Evolutionary conservation across 2,329 filamentous ascomycete genomes (phyloP), one percentile per base, ranked within the genome.

Genomic region (Diaporthe helianthi): DNA sequence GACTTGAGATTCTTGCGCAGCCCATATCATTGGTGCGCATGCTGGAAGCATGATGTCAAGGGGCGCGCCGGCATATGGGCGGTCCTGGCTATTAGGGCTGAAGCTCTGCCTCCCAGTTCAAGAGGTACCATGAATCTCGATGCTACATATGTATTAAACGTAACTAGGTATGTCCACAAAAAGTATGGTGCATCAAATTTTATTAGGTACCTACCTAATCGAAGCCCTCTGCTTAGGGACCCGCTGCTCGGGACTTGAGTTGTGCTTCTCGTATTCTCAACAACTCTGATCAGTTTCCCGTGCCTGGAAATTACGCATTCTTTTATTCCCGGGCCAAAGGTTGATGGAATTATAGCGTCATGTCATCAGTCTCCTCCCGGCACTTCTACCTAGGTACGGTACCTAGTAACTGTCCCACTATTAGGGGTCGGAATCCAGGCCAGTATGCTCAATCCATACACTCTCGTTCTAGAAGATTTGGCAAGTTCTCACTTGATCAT

Each of bases 41-140:
- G 17, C n/a, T 5, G 38, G 10, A n/a, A 60, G 15, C 9, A 60
- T 60, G 55, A 60, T 60, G 55, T 61, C 38, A 61, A 47, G 26
- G 1, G 17, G 33, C 3, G 5, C 38, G 6, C n/a, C 41, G 26
- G 41, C 24, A 17, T 13, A 24, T 10, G 26, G 12, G 4, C 55
- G 17, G 15, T 31, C 41, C 36, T 8, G 13, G 6, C 36, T 41
- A 4, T 13, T 17, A 26, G 17, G 10, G 19, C 38, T 24, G 19
- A 33, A 9, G 13, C 6, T 61, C 13, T n/a, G n/a, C n/a, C n/a
- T n/a, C n/a, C n/a, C n/a, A n/a, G n/a, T n/a, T n/a, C n/a, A n/a
- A n/a, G n/a, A n/a, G n/a, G n/a, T n/a, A n/a, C 36, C 36, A 38
- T 4, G 36, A 13, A 38, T 38, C 55, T 61, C 55, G 41, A 61